Evolutionary conservation across 2,329 filamentous ascomycete genomes (phyloP).

Genomic region (Aspergillus uvarum): DNA sequence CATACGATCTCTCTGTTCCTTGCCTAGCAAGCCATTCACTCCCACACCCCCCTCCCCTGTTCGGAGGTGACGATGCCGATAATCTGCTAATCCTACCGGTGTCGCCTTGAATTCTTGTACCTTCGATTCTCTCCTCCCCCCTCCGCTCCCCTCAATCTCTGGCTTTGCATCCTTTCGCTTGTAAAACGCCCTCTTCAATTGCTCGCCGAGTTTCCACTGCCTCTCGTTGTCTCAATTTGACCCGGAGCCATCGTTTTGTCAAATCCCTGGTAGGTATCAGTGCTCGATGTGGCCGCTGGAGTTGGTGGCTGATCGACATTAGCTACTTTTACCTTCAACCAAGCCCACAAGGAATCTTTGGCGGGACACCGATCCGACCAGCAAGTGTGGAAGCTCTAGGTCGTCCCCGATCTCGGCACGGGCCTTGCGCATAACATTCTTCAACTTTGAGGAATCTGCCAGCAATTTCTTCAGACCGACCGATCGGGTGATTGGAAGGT

Average conservation of each 20-base stretch:
- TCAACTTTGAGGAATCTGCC: not conserved
- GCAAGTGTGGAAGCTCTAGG: conserved; percentile 4
- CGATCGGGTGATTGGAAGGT: not conserved
- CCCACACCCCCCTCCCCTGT: conserved; percentile 15
- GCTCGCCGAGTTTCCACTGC: not conserved
- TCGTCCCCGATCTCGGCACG: conserved; percentile 2
- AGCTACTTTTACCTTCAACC: conserved; percentile 1
- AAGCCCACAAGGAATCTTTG: conserved; percentile 6
- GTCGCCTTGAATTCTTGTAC: conserved; percentile 9
- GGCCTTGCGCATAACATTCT: conserved; percentile 1
- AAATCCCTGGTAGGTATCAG: conserved; percentile 8
- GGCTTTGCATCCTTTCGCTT: conserved; percentile 8
- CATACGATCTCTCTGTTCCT: conserved; percentile 1
- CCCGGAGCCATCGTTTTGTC: not conserved
- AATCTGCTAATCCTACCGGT: conserved; percentile 15
- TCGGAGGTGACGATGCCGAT: conserved; percentile 14
- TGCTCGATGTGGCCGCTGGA: not conserved
- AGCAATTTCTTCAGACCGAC: not conserved
- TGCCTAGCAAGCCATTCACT: conserved; percentile 18
- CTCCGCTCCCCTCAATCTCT: conserved; percentile 3
- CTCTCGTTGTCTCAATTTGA: not conserved
- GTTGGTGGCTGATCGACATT: conserved; percentile 15
- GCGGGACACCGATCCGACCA: conserved; percentile 1
- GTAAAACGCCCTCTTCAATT: conserved; percentile 4
- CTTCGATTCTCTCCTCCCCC: not conserved